Conservation (phyloP, 2,329 filamentous ascomycete genomes). For the Fusarium udum region DNA sequence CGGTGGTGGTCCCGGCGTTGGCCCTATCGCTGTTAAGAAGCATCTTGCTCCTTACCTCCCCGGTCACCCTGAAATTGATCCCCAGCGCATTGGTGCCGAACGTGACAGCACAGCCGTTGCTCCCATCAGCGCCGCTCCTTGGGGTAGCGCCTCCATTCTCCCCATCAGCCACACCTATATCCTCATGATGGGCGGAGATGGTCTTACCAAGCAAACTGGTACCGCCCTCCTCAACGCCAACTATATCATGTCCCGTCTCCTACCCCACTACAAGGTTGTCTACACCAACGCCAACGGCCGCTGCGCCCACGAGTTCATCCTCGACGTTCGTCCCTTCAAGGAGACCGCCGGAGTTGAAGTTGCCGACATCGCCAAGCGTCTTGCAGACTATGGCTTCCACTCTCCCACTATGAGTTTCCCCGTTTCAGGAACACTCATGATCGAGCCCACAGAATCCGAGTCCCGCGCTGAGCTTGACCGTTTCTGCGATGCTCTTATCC, state of each 20-base stretch:
- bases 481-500: slow-evolving; percentile 89
- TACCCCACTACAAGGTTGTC: slow-evolving; percentile 87
- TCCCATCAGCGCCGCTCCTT: slow-evolving; percentile 66
- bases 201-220: slow-evolving; percentile 88
- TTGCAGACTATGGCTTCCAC: slow-evolving; percentile 98
- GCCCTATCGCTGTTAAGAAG: slow-evolving; percentile 89
- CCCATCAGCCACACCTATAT: slow-evolving; percentile 97
- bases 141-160: slow-evolving; percentile 89
- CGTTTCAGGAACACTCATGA: slow-evolving; percentile 94
- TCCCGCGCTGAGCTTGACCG: slow-evolving; percentile 91
- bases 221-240: slow-evolving; percentile 94
- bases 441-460: slow-evolving; percentile 95
- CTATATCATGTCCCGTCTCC: slow-evolving; percentile 90
- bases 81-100: slow-evolving; percentile 46
- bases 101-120: slow-evolving; percentile 62
- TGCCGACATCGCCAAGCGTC: slow-evolving; percentile 93
- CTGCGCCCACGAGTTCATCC: slow-evolving; percentile 97
- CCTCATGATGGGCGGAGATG: slow-evolving; percentile 81
- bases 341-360: slow-evolving; percentile 85
- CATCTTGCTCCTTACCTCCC: slow-evolving; percentile 79
- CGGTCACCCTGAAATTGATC: slow-evolving; percentile 40
- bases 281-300: slow-evolving; percentile 91
- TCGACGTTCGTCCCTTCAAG: slow-evolving; percentile 87
- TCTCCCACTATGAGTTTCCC: slow-evolving; percentile 98
- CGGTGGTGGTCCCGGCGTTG: slow-evolving; percentile 91